Evolutionary conservation across 2,329 filamentous ascomycete species (phyloP).

Genomic region (Fusarium sp.): DNA sequence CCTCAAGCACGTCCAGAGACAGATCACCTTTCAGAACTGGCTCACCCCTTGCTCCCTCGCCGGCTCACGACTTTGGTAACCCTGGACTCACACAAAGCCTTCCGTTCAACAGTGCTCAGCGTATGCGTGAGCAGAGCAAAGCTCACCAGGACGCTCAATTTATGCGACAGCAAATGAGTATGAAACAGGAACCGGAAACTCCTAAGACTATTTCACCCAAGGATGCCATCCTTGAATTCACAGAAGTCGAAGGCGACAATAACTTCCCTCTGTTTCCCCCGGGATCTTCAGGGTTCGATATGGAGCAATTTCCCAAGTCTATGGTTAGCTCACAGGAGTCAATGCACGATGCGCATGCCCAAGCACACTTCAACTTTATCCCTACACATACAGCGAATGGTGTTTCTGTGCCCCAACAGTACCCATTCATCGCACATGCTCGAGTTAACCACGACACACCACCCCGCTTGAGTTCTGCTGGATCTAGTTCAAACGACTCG

Average conservation of each 20-base stretch:
- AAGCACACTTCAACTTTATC: slow-evolving; percentile 50
- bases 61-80: slow-evolving; percentile 59
- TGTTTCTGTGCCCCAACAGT: slow-evolving; percentile 64
- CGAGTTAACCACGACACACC: slow-evolving; percentile 53
- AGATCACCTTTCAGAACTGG: slow-evolving; percentile 85
- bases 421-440: slow-evolving; percentile 61
- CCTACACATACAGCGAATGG: slow-evolving; percentile 55
- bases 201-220: slow-evolving; percentile 96
- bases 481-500: slow-evolving; percentile 55
- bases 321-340: slow-evolving; percentile 41
- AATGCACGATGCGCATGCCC: slow-evolving; percentile 36
- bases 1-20: slow-evolving; percentile 68
- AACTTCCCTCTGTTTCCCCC: slow-evolving; percentile 81
- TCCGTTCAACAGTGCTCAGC: slow-evolving; percentile 67
- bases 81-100: slow-evolving; percentile 37
- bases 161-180: slow-evolving; percentile 58
- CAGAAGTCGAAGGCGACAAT: slow-evolving; percentile 77
- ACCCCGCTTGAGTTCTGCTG: slow-evolving; percentile 59
- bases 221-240: slow-evolving; percentile 88
- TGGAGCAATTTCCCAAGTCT: slow-evolving; percentile 57
- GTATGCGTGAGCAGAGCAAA: slow-evolving; percentile 72
- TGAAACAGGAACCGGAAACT: slow-evolving; percentile 60
- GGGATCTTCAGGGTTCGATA: slow-evolving; percentile 62
- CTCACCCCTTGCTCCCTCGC: slow-evolving; percentile 69
- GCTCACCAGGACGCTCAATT: slow-evolving; percentile 69